Evolutionary conservation across 805 yeast species (phyloP), one percentile per base, ranked within the genome.

Genomic region (Myxozyma monticola): DNA sequence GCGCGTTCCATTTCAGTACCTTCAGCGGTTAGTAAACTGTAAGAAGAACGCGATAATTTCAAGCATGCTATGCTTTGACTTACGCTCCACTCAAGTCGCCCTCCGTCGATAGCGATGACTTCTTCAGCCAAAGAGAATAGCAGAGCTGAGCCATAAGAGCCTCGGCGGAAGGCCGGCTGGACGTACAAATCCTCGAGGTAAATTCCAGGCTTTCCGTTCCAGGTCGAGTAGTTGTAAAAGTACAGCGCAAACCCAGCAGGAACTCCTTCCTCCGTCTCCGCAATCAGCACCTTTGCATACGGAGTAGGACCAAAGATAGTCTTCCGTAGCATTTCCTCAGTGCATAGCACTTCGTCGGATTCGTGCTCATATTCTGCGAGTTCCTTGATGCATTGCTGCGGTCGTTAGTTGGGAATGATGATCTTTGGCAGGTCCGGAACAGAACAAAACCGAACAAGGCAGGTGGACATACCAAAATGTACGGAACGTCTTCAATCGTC

Each of bases 181-280:
- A 57, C 60, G 42, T 56, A 57, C 18, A 57, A 31, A 17, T 57
- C 60, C 46, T 57, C 60, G 24, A 57, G 42, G 36, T 55, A 57
- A 12, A 57, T 49, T 2, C 60, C 60, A 2, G 60, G 60, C 15
- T 42, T 42, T 15, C 60, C 60, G 25, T 51, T 56, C 60, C 60
- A 57, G 2, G 60, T 57, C 25, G 60, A 56, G 37, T 56, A 57
- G 44, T 57, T 57, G 33, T 47, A 51, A 33, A 57, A 57, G 42
- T 56, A 57, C 25, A 57, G 51, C 15, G 60, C 60, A 35, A 57
- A 47, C 2, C 60, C 76, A 61, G 56, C 64, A 65, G 28, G 79
- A 2, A 46, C 22, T 12, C 52, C 54, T 35, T 54, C 59, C 12
- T 35, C 45, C 17, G 58, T 54, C 38, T 54, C 45, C 9, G 59